A percentile compares a stretch with the other conserved stretches of the same genome.
Conservation (phyloP, 2,329 filamentous ascomycete species). For the Fusarium chuoi region DNA sequence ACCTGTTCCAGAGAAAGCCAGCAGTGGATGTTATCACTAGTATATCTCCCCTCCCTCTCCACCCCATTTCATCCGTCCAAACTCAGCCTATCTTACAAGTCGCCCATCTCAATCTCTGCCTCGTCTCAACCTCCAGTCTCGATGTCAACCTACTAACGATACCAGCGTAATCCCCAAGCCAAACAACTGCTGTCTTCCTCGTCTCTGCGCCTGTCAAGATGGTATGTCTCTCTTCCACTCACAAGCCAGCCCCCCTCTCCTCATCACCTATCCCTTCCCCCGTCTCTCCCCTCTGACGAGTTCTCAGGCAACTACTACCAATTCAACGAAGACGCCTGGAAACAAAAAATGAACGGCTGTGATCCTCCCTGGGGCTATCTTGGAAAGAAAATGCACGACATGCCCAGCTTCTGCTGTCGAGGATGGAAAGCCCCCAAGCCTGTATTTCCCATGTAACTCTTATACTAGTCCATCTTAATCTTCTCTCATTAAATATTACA, state of each 20-base stretch:
- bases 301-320: conserved; percentile 15
- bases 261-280: too few relatives aligned
- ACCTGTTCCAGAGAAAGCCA: not conserved
- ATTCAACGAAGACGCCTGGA: conserved; percentile 25
- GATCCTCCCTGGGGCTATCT: conserved; percentile 29
- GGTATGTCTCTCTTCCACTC: not conserved
- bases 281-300: too few relatives aligned
- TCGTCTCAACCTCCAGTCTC: not conserved
- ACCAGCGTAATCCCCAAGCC: conserved; percentile 7
- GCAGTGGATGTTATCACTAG: conserved; percentile 17
- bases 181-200: conserved; percentile 26
- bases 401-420: conserved; percentile 34
- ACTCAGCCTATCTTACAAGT: not conserved
- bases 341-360: conserved; percentile 7
- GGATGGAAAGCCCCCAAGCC: not conserved
- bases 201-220: conserved; percentile 28
- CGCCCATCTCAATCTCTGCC: not conserved
- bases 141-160: rapidly evolving
- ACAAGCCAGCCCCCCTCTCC: not conserved
- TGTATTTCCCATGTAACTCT: not conserved
- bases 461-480: not conserved
- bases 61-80: not conserved
- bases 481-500: not conserved
- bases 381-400: conserved; percentile 8
- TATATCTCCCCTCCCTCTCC: not conserved